phyloP scores from a whole-genome alignment of 768 basidiomycete species.

The Asterophora parasitica region DNA sequence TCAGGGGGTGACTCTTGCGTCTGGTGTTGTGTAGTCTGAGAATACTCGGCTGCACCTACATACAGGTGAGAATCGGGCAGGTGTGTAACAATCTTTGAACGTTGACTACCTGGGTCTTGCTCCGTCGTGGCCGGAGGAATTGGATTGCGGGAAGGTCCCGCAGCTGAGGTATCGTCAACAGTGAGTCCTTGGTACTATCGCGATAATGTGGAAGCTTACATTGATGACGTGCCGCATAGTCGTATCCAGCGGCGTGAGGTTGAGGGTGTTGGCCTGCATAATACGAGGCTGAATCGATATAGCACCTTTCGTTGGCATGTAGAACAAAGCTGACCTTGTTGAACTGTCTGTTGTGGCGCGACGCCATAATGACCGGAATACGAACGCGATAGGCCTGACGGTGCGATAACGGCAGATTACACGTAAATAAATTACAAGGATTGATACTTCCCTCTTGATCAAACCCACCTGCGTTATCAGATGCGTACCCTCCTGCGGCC shows the following conservation, averaged over 20 bases:
- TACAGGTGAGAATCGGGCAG: neutral
- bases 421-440: neutral
- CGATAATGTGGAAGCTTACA: neutral
- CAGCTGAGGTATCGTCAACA: neutral
- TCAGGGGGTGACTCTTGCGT: neutral
- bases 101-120: slow-evolving; percentile 1
- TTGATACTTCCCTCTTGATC: slow-evolving; percentile 6
- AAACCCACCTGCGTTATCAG: neutral
- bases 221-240: neutral
- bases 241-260: no score
- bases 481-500: neutral
- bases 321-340: neutral
- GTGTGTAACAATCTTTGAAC: neutral
- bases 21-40: neutral
- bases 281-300: neutral
- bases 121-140: slow-evolving; percentile 2
- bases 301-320: neutral
- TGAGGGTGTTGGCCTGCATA: slow-evolving; percentile 1
- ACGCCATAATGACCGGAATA: neutral
- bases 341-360: slow-evolving; percentile 4
- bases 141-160: slow-evolving; percentile 1
- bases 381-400: slow-evolving; percentile 1
- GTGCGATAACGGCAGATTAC: neutral
- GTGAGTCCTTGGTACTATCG: neutral
- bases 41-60: slow-evolving; percentile 3